Conservation (phyloP, 345 rosid species). For the Luvunga scandens region DNA sequence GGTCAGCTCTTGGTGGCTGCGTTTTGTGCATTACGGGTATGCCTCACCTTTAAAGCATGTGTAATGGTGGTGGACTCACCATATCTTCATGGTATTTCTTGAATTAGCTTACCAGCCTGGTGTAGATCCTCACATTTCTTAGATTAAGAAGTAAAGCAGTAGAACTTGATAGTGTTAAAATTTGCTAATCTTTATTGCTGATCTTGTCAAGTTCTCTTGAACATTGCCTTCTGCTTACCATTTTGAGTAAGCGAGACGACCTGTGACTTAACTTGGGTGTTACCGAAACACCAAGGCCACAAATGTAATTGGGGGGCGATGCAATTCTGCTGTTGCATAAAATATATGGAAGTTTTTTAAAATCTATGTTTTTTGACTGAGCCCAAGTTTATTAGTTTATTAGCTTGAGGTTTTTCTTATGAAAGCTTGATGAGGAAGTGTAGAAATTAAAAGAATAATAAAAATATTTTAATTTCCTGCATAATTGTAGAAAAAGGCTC, state of each 20-base stretch:
- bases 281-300: not conserved
- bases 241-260: not conserved
- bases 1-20: conserved; percentile 98
- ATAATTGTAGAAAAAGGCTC: not conserved
- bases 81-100: not conserved
- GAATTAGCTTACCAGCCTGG: not conserved
- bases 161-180: not conserved
- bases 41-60: conserved; percentile 10
- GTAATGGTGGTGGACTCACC: not conserved
- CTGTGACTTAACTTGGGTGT: not conserved
- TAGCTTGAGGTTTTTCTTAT: not conserved
- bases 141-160: not conserved
- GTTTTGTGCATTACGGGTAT: conserved; percentile 92
- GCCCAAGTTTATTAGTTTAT: not conserved
- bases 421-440: not conserved
- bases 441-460: not conserved
- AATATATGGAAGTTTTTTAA: not conserved
- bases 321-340: not conserved
- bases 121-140: conserved; percentile 3
- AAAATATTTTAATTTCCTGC: not conserved
- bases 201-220: not conserved
- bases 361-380: not conserved
- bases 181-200: not conserved
- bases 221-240: not conserved
- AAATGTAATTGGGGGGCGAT: not conserved